Evolutionary conservation across 768 basidiomycete genomes (phyloP), one percentile per base, ranked within the genome.

Genomic region (Psilocybe tampanensis): DNA sequence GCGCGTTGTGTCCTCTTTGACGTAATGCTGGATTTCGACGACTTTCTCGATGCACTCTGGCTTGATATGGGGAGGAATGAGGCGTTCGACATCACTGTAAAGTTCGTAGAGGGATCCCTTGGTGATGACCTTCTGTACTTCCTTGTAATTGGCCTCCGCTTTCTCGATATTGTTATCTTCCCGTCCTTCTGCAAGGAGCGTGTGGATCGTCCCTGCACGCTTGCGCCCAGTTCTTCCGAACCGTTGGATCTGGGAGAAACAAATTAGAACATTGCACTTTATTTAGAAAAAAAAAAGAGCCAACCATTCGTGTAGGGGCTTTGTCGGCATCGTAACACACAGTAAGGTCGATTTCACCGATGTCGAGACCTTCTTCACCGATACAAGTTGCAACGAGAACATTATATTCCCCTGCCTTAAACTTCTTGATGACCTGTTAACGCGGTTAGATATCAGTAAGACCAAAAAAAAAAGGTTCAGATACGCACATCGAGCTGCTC

Each of bases 331-430:
- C 97, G 70, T 98, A 99, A 66, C 95, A 98, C 47, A 98, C 77
- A 54, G 98, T 96, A 67, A 95, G 79, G 69, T 99, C 97, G 15
- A 99, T 89, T 69, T 97, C 95, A 29, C 97, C 97, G 54, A 99
- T 99, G 70, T 99, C 97, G 17, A 99, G 79, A 55, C 97, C 97
- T 72, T 99, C 97, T 73, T 99, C 97, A 19, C 97, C 97, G 53
- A 99, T 94, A 3, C 91, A 96, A 4, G 97, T 98, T 1, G 95
- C 90, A 8, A 99, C 96, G 11, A 99, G 76, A 34, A 97, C 87
- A 64, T 99, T 99, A 70, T 84, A 94, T 56, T 86, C 86, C 11
- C 94, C 94, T 3, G 74, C 75, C 69, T 95, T 95, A 78, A 99
- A 98, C 60, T 85, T 84, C 56, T 86, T 76, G 66, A 99, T 92